phyloP scores from a whole-genome alignment of 208 protist species.

The Leishmania aethiopica region DNA sequence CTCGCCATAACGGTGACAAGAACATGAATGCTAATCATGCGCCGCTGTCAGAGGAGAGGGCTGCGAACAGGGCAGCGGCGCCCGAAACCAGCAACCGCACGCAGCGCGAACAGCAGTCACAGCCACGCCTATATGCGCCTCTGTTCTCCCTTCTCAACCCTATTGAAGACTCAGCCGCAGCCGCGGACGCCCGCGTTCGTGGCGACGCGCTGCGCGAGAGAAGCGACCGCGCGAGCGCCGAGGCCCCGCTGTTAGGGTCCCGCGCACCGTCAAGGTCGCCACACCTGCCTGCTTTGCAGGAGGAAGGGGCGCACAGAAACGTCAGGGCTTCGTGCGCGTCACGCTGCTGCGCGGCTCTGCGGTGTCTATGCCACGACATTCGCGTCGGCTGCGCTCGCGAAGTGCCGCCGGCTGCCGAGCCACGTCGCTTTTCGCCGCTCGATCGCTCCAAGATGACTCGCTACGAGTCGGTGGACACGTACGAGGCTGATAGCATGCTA shows the following conservation, averaged over 20 bases:
- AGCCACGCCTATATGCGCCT: constrained; percentile 7
- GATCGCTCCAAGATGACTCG: constrained; percentile 51
- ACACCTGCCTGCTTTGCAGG: neutral
- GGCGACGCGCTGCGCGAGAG: neutral
- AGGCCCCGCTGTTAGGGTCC: neutral
- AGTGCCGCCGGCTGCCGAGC: constrained; percentile 32
- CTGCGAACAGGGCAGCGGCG: neutral
- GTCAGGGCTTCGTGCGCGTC: neutral
- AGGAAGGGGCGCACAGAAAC: neutral
- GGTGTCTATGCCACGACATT: constrained; percentile 3
- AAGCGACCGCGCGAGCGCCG: neutral
- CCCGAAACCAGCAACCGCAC: neutral
- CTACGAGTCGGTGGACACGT: constrained; percentile 63
- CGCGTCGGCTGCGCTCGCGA: constrained; percentile 10
- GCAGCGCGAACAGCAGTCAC: constrained; percentile 1
- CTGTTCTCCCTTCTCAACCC: constrained; percentile 16
- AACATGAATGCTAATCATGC: neutral
- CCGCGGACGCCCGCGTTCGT: neutral
- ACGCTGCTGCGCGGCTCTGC: neutral
- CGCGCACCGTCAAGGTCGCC: neutral
- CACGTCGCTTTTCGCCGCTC: constrained; percentile 23
- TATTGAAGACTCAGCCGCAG: constrained; percentile 4
- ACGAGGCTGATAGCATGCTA: constrained; percentile 50
- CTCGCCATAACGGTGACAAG: neutral
- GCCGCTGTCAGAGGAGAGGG: neutral